These are phyloP conservation scores for Arachnopeziza araneosa DNA, from an alignment of 2,329 filamentous ascomycete genomes.

Conservation along the genomic window DNA sequence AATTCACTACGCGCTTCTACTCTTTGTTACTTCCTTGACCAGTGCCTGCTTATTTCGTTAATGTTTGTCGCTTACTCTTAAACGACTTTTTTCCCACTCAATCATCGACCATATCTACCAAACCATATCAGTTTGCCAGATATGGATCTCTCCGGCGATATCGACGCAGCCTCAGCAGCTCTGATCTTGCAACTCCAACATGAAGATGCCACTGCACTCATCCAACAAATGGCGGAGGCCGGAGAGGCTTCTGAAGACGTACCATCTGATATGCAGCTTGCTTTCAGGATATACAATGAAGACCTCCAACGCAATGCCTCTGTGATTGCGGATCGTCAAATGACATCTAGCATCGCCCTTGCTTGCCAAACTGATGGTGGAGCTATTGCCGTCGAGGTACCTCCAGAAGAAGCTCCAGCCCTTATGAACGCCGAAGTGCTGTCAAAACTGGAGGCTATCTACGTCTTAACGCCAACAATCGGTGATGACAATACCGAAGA, in stretches of 20 bases:
- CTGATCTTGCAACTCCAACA: slow-evolving; percentile 24
- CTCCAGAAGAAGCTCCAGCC: slow-evolving; percentile 12
- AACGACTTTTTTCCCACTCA: too few relatives aligned
- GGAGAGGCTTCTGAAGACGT: slow-evolving; percentile 9
- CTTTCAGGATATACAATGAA: slow-evolving; percentile 11
- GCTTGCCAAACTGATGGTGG: slow-evolving; percentile 21
- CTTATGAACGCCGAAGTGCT: slow-evolving; percentile 17
- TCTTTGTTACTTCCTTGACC: too few relatives aligned
- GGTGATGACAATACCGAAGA: too few relatives aligned
- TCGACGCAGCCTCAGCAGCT: slow-evolving; percentile 17
- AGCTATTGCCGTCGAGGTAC: slow-evolving; percentile 3
- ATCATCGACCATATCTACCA: too few relatives aligned
- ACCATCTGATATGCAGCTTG: slow-evolving; percentile 13
- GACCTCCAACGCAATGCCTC: slow-evolving; percentile 10
- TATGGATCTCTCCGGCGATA: background rate
- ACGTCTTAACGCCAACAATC: background rate
- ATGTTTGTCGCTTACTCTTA: too few relatives aligned
- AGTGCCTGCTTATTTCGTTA: too few relatives aligned
- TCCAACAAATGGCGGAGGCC: slow-evolving; percentile 3
- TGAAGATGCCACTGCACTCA: slow-evolving; percentile 13
- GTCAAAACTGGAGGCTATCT: slow-evolving; percentile 11
- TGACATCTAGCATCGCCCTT: slow-evolving; percentile 21
- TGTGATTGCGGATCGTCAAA: slow-evolving; percentile 12
- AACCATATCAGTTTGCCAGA: too few relatives aligned
- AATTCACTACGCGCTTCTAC: too few relatives aligned